phyloP scores from a whole-genome alignment of 2,329 filamentous ascomycete species.

The Aschersonia sp. region DNA sequence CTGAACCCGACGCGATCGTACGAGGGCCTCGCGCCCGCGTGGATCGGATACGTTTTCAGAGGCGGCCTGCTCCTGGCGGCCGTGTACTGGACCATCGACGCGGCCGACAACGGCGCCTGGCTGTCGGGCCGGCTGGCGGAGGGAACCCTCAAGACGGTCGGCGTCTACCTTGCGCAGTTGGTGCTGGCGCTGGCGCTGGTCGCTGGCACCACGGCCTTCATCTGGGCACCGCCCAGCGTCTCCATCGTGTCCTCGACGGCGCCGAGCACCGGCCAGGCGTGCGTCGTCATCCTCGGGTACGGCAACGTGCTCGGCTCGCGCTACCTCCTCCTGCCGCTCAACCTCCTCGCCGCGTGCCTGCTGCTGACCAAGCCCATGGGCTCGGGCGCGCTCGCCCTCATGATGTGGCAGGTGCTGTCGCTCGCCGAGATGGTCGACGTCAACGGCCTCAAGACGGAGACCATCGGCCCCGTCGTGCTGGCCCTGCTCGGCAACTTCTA shows the following conservation, averaged over 20 bases:
- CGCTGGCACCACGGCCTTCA: constrained; percentile 71
- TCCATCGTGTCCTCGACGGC: constrained; percentile 42
- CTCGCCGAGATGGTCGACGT: constrained; percentile 51
- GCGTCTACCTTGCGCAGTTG: constrained; percentile 66
- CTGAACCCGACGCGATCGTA: constrained; percentile 74
- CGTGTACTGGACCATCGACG: constrained; percentile 77
- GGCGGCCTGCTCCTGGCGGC: constrained; percentile 61
- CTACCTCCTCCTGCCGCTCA: constrained; percentile 71
- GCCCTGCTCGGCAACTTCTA: constrained; percentile 85
- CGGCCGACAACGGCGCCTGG: constrained; percentile 78
- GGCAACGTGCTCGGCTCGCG: constrained; percentile 85
- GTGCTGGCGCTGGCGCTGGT: constrained; percentile 68
- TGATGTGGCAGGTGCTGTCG: constrained; percentile 80
- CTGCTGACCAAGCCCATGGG: constrained; percentile 93
- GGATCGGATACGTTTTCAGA: constrained; percentile 72
- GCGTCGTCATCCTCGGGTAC: constrained; percentile 76
- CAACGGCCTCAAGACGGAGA: constrained; percentile 44
- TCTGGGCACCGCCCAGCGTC: constrained; percentile 75
- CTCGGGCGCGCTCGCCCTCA: constrained; percentile 64
- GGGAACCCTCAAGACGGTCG: constrained; percentile 53
- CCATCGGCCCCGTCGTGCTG: constrained; percentile 73
- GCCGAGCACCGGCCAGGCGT: constrained; percentile 27
- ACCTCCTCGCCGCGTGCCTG: constrained; percentile 61
- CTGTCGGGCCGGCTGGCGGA: constrained; percentile 39
- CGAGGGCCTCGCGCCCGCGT: constrained; percentile 69